Percentiles rank a stretch among this genome's conserved stretches.
Evolutionary conservation across 169 alveolate species (phyloP).

Genomic region (Fabrea salina): DNA sequence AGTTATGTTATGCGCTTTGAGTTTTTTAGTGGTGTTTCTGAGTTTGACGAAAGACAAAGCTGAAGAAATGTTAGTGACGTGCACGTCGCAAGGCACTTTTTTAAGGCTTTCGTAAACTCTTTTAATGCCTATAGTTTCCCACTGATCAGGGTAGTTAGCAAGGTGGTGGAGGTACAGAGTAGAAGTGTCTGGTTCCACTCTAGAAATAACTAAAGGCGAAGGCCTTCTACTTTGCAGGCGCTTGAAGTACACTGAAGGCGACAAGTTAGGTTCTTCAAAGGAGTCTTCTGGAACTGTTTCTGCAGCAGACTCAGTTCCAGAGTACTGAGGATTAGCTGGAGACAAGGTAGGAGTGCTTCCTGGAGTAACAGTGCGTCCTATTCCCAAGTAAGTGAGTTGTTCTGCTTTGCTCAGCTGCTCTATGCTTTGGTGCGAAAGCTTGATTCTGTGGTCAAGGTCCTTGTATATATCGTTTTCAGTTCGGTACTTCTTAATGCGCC

Average conservation of each 20-base stretch:
- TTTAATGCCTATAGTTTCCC: constrained; percentile 26
- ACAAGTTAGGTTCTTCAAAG: too few relatives aligned
- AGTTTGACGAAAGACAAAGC: background rate
- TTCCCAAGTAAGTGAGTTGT: constrained; percentile 11
- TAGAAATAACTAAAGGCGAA: background rate
- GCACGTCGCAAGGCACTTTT: constrained; percentile 6
- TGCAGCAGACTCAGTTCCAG: too few relatives aligned
- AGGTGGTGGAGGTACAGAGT: background rate
- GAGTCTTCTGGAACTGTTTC: too few relatives aligned
- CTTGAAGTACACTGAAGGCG: background rate
- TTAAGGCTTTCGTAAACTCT: background rate
- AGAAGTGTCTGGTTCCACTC: background rate
- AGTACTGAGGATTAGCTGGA: too few relatives aligned
- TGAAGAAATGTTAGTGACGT: constrained; percentile 8
- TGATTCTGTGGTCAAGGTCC: background rate
- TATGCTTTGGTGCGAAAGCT: background rate
- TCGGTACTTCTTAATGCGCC: too few relatives aligned
- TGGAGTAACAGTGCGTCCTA: too few relatives aligned
- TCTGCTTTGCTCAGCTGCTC: constrained; percentile 14
- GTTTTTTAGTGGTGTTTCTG: background rate
- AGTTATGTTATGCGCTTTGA: background rate
- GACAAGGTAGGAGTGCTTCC: too few relatives aligned
- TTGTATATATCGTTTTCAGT: background rate
- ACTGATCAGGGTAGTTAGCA: constrained; percentile 20
- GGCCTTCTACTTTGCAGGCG: background rate